phyloP scores from a whole-genome alignment of 306 rosid genomes.

The Hippophae gyantsensis region DNA sequence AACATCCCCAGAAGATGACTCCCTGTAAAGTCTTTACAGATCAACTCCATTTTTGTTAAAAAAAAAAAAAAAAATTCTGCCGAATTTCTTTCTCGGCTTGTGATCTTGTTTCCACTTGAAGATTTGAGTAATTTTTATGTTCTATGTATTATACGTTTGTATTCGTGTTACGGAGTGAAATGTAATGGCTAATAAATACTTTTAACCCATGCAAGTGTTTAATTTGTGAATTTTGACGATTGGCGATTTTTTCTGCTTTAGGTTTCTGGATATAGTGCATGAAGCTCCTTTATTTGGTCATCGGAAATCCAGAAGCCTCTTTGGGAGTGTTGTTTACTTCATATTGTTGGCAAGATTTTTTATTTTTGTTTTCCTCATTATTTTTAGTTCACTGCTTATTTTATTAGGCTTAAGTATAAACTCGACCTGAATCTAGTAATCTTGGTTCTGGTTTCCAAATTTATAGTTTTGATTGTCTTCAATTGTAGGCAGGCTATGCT shows the following conservation, averaged over 20 bases:
- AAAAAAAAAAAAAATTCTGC: too few relatives aligned
- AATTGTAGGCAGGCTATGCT: constrained; percentile 66
- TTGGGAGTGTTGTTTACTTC: constrained; percentile 80
- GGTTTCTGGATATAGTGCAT: constrained; percentile 89
- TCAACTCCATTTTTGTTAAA: too few relatives aligned
- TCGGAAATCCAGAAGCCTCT: constrained; percentile 65
- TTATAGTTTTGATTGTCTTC: constrained; percentile 16
- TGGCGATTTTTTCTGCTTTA: constrained; percentile 15
- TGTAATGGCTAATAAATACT: too few relatives aligned
- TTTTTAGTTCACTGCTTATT: background rate
- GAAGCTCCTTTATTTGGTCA: constrained; percentile 94
- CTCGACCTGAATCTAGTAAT: constrained; percentile 10
- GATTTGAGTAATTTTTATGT: too few relatives aligned
- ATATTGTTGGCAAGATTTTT: constrained; percentile 47
- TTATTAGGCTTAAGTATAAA: background rate
- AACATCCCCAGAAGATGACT: constrained; percentile 24
- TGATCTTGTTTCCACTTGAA: too few relatives aligned
- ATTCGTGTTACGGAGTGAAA: too few relatives aligned
- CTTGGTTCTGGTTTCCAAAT: background rate
- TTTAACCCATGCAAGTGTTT: too few relatives aligned
- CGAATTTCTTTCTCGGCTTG: too few relatives aligned
- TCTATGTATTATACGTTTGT: too few relatives aligned
- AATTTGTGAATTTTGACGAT: background rate
- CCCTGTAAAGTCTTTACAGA: constrained; percentile 17
- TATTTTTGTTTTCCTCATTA: background rate